These are phyloP conservation scores for Elaeis oleifera DNA, from an alignment of 202 grass and related monocot species.

Conservation along the genomic window DNA sequence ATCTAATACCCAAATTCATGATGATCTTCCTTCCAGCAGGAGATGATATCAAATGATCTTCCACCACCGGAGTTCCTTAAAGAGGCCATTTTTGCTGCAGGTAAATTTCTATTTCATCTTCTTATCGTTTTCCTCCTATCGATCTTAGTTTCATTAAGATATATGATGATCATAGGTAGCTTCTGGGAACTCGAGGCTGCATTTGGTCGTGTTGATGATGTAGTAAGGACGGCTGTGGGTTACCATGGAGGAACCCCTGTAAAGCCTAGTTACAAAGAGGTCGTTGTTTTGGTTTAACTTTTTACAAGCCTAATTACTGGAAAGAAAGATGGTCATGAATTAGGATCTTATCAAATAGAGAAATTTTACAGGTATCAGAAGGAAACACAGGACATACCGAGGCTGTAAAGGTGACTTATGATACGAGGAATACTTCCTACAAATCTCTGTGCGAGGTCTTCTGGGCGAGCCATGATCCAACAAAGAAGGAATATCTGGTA, in stretches of 20 bases:
- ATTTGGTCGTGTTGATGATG: not conserved
- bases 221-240: slow-evolving; percentile 2
- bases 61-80: slow-evolving; percentile 1
- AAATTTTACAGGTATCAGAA: slow-evolving; percentile 9
- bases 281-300: not conserved
- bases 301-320: not conserved
- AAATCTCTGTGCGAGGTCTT: slow-evolving; percentile 11
- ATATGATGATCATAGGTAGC: not conserved
- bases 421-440: slow-evolving; percentile 9
- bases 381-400: slow-evolving; percentile 20
- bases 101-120: not conserved
- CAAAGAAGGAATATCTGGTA: slow-evolving; percentile 20
- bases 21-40: not conserved
- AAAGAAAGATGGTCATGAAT: not conserved
- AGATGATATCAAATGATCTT: not conserved
- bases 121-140: not conserved
- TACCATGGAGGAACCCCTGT: slow-evolving; percentile 12
- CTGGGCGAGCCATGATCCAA: slow-evolving; percentile 22
- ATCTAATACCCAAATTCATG: not conserved
- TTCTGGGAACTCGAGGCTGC: slow-evolving; percentile 12
- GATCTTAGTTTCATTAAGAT: not conserved
- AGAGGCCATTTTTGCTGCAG: slow-evolving; percentile 16
- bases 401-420: slow-evolving; percentile 16
- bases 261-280: slow-evolving; percentile 17
- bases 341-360: not conserved